Evolutionary conservation across 2,329 filamentous ascomycete genomes (phyloP).

Genomic region (Alternaria longipes): DNA sequence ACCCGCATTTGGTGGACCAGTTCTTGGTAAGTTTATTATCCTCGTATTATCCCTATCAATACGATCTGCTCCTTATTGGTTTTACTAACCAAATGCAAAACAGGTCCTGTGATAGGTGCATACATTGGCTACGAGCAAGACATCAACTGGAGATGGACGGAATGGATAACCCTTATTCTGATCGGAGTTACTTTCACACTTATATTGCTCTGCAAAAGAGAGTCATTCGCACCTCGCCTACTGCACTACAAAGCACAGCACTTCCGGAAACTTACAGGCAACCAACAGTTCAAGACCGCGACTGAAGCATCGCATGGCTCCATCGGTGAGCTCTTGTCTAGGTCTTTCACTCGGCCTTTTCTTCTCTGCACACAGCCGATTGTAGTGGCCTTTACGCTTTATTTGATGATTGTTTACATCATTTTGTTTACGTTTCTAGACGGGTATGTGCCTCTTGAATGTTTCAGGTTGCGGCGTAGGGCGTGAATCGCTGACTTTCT

Average conservation of each 20-base stretch:
- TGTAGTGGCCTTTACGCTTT: slow-evolving; percentile 60
- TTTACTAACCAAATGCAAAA: neutral
- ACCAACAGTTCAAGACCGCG: slow-evolving; percentile 57
- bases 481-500: neutral
- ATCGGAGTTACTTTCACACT: slow-evolving; percentile 23
- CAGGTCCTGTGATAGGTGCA: slow-evolving; percentile 58
- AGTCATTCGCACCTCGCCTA: slow-evolving; percentile 33
- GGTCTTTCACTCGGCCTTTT: slow-evolving; percentile 55
- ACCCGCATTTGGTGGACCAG: slow-evolving; percentile 22
- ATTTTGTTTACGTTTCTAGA: slow-evolving; percentile 64
- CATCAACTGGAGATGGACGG: slow-evolving; percentile 38
- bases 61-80: neutral
- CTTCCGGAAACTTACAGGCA: slow-evolving; percentile 40
- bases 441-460: slow-evolving; percentile 52
- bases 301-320: slow-evolving; percentile 56
- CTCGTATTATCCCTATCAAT: neutral
- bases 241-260: slow-evolving; percentile 49
- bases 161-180: slow-evolving; percentile 40
- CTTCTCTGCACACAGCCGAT: slow-evolving; percentile 56
- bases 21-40: slow-evolving; percentile 20
- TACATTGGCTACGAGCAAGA: slow-evolving; percentile 32
- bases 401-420: slow-evolving; percentile 64
- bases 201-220: slow-evolving; percentile 27
- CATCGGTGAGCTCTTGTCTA: slow-evolving; percentile 40
- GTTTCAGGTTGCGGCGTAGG: neutral